phyloP scores from a whole-genome alignment of 352 stramenopile species.

The Poterioochromonas sp. region DNA sequence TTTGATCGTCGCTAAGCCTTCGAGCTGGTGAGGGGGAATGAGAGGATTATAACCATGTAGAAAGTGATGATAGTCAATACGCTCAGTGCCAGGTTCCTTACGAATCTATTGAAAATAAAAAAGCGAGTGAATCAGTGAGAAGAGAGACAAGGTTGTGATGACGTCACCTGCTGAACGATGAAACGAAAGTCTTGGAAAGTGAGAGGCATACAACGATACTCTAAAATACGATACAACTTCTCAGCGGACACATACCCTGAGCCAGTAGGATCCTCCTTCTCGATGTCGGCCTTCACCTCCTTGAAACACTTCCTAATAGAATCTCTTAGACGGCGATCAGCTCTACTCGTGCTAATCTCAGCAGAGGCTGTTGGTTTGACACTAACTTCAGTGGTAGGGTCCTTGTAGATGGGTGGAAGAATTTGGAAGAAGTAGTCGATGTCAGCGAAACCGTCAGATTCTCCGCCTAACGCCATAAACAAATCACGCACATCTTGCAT shows the following conservation, averaged over 20 bases:
- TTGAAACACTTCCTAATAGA: conserved; percentile 19
- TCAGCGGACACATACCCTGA: not conserved
- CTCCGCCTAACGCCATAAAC: conserved; percentile 15
- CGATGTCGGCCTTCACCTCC: not conserved
- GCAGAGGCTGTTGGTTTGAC: not conserved
- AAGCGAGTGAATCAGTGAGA: not conserved
- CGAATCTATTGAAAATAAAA: too few species aligned
- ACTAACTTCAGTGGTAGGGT: conserved; percentile 11
- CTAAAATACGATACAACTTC: not conserved
- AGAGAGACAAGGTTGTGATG: not conserved
- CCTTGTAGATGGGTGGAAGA: not conserved
- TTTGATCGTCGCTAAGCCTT: not conserved
- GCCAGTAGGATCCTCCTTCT: not conserved
- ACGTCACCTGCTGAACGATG: conserved; percentile 19
- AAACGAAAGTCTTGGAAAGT: conserved; percentile 25
- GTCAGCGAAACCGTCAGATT: not conserved
- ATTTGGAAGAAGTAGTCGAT: not conserved
- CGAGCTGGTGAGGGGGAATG: not conserved
- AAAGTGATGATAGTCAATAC: conserved; percentile 29
- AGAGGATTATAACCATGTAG: conserved; percentile 19
- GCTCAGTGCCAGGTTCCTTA: conserved; percentile 4
- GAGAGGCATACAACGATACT: not conserved
- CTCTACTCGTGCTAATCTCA: not conserved
- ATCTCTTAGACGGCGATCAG: conserved; percentile 16
- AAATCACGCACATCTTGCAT: not conserved